Base-by-base conservation (phyloP, 441 rosid species). In the Francoa sonchifolia region DNA sequence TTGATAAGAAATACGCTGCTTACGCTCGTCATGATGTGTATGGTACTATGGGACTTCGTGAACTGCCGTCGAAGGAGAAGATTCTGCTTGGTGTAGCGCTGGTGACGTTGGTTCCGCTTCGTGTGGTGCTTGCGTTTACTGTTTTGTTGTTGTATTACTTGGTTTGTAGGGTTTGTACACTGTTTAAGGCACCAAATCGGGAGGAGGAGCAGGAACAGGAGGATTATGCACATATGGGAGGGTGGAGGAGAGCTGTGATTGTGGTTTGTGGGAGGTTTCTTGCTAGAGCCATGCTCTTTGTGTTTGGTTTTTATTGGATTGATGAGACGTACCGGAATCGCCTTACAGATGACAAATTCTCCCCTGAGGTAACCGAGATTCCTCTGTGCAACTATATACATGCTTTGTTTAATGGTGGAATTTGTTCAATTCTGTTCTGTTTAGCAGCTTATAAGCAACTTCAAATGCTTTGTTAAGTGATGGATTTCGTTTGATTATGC, bases 291-390 rank as follows among this genome's bases (percentile, higher is more conserved):
- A 34, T 86, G 66, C 82, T 85, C 54, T 80, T 80, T 54, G 66
- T 86, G 19, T 50, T 86, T 18, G 99, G 99, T 17, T 90, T 90
- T 65, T 86, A 78, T 65, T 82, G 98, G 94, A 82, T 89, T 64
- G 67, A 35, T 2, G 80, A 71, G 66, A 70, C 57, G 14, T 52
- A 32, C 46, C 60, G 71, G 30, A 59, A 64, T 47, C 28, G 50
- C 16, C 12, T n/a, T 8, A 4, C 16, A 1, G 35, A 32, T 4
- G 35, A 11, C 36, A 32, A 11, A 18, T 36, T 3, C 28, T 21
- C 25, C 3, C 3, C 2, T 21, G 25, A 21, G 25, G 25, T 21
- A 21, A 21, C 3, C 25, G 2, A 21, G 2, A 21, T 2, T 21
- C 25, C 25, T 6, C 25, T 6, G n/a, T n/a, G n/a, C n/a, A n/a